Evolutionary conservation across 805 yeast genomes (phyloP).

Genomic region (Yamadazyma sp.): DNA sequence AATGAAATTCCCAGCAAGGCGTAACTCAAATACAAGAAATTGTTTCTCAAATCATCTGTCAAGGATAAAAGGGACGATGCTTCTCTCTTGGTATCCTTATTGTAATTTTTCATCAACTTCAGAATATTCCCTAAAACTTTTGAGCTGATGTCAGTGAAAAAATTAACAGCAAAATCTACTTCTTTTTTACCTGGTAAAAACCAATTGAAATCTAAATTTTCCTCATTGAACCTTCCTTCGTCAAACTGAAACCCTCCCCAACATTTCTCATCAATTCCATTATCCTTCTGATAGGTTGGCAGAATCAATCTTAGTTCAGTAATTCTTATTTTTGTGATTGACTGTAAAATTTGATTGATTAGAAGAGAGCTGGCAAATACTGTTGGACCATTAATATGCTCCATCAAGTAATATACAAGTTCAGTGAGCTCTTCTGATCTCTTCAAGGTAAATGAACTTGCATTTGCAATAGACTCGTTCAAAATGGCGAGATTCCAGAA

Average conservation of each 20-base stretch:
- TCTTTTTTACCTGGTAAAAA: conserved; percentile 60
- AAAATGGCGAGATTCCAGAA: conserved; percentile 69
- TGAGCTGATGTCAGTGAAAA: conserved; percentile 50
- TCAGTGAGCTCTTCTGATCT: conserved; percentile 45
- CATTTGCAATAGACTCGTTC: conserved; percentile 67
- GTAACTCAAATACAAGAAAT: conserved; percentile 56
- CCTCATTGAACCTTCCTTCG: conserved; percentile 43
- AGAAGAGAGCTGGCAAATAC: conserved; percentile 59
- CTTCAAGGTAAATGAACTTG: conserved; percentile 49
- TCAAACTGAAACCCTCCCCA: conserved; percentile 79
- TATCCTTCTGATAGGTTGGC: conserved; percentile 36
- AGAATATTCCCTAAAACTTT: conserved; percentile 44
- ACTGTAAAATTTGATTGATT: conserved; percentile 62
- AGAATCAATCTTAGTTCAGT: conserved; percentile 53
- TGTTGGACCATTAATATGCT: conserved; percentile 59
- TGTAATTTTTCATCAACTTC: conserved; percentile 24
- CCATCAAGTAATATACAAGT: conserved; percentile 44
- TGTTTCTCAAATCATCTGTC: conserved; percentile 54
- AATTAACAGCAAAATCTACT: conserved; percentile 56
- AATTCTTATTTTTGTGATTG: conserved; percentile 60
- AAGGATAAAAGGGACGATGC: conserved; percentile 21
- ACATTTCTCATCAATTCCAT: conserved; percentile 46
- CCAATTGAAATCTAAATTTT: conserved; percentile 66
- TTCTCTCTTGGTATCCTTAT: conserved; percentile 15
- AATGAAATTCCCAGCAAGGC: conserved; percentile 67